Percentiles rank a stretch among this genome's conserved stretches.
These are phyloP conservation scores for Platanthera guangdongensis DNA, from an alignment of 106 monocot species.

Conservation along the genomic window DNA sequence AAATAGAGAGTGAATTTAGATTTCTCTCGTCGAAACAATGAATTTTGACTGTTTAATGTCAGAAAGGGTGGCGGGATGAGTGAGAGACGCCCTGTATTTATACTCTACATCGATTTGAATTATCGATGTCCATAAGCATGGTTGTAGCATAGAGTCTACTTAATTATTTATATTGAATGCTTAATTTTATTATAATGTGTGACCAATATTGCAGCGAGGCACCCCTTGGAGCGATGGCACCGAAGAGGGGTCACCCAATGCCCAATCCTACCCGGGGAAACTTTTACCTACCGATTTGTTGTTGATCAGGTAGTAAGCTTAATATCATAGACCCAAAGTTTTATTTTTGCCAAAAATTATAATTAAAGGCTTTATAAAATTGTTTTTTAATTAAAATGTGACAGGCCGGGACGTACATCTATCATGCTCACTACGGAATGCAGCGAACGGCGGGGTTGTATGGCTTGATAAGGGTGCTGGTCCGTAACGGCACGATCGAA, in stretches of 20 bases:
- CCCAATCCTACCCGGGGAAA: slow-evolving; percentile 68
- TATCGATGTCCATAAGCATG: too few species aligned
- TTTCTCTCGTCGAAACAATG: too few species aligned
- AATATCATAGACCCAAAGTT: background rate
- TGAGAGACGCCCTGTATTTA: too few species aligned
- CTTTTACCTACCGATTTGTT: slow-evolving; percentile 63
- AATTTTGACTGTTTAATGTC: too few species aligned
- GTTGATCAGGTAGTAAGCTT: slow-evolving; percentile 53
- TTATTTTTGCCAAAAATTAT: background rate
- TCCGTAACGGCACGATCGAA: slow-evolving; percentile 28
- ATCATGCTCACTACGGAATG: slow-evolving; percentile 88
- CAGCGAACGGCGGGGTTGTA: slow-evolving; percentile 69
- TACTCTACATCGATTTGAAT: too few species aligned
- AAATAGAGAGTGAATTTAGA: too few species aligned
- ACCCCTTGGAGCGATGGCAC: slow-evolving; percentile 86
- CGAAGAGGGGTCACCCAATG: slow-evolving; percentile 81
- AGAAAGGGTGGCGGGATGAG: too few species aligned
- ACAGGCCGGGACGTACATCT: slow-evolving; percentile 79
- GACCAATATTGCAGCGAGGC: slow-evolving; percentile 31
- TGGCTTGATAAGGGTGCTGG: slow-evolving; percentile 54
- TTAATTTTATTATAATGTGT: too few species aligned
- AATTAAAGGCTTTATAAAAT: background rate
- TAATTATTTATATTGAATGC: background rate
- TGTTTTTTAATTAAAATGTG: too few species aligned
- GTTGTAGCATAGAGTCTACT: too few species aligned